Base-by-base conservation (phyloP, 352 stramenopile genomes). In the Phytophthora vignae region DNA sequence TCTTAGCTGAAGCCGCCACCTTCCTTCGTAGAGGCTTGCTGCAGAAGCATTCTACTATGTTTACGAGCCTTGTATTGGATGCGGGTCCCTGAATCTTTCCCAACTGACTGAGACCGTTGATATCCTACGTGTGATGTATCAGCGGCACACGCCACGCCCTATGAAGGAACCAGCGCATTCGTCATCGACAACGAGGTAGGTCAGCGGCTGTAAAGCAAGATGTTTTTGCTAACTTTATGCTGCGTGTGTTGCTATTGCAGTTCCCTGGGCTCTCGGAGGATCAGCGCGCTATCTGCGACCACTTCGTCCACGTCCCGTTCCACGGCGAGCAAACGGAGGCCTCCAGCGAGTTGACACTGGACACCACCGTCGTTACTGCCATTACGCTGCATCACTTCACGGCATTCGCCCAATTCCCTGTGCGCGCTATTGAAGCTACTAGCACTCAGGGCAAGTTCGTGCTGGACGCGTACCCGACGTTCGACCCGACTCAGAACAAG, bases 381-480 rank as follows among this genome's bases (percentile, higher is more conserved):
- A 90, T 94, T 57, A 78, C 83, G 57, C 76, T 94, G 55, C 84
- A 92, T 53, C 72, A 87, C 64, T 94, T 93, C 55, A 91, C 84
- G 49, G 69, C 70, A 17, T 91, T 84, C 61, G 83, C 87, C 0
- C 49, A 81, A 55, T 93, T 92, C 64, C 57, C 73, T n/a, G 66
- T 87, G 50, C 87, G 87, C 33, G 52, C 79, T 8, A 88, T 91
- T 44, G 79, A 94, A 59, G 72, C 71, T 27, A 93, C 87, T 8
- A 83, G 66, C 17, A 91, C 87, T 14, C 85, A 92, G 60, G 87
- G 87, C 64, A 94, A 94, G 73, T 94, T 94, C 21, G 74, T 90
- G 17, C 78, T 94, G 31, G 87, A 92, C 66, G 76, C 76, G 42
- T 87, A 85, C 67, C 85, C 83, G 62, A 84, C 75, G 29, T 84